Conservation (phyloP, 192 early-diverging fungal genomes). For the Neocallimastix lanati region DNA sequence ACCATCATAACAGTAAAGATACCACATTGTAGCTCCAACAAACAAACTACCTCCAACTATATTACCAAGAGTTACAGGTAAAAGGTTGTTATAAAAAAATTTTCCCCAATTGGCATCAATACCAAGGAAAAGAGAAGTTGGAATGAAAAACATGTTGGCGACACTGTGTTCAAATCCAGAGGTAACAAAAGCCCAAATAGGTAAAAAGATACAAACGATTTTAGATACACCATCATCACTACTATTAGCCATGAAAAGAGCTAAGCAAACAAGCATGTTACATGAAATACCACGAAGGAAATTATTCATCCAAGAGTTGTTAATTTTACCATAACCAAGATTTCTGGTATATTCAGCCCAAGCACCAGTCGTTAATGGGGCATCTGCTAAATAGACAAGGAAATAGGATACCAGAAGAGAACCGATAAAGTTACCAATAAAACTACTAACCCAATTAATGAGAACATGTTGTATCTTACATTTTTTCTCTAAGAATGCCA, state of each 20-base stretch:
- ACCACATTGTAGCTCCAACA: too few species aligned
- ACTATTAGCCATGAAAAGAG: not conserved
- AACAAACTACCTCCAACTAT: not conserved
- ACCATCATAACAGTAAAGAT: too few species aligned
- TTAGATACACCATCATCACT: not conserved
- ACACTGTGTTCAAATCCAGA: not conserved
- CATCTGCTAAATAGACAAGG: too few species aligned
- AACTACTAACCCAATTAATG: too few species aligned
- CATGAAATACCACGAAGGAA: not conserved
- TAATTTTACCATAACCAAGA: too few species aligned
- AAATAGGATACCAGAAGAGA: too few species aligned
- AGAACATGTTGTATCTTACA: too few species aligned
- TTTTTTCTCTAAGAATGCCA: too few species aligned
- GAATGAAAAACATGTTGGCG: not conserved
- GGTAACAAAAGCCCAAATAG: not conserved
- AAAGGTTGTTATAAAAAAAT: not conserved
- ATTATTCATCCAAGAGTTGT: too few species aligned
- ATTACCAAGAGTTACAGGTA: not conserved
- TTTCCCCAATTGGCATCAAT: not conserved
- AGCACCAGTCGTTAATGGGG: too few species aligned
- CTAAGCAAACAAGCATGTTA: not conserved
- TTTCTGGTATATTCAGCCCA: too few species aligned
- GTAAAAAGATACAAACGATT: not conserved
- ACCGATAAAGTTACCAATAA: too few species aligned
- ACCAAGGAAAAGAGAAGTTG: not conserved